phyloP scores from a whole-genome alignment of 352 stramenopile species.

The Pythium aquatile region DNA sequence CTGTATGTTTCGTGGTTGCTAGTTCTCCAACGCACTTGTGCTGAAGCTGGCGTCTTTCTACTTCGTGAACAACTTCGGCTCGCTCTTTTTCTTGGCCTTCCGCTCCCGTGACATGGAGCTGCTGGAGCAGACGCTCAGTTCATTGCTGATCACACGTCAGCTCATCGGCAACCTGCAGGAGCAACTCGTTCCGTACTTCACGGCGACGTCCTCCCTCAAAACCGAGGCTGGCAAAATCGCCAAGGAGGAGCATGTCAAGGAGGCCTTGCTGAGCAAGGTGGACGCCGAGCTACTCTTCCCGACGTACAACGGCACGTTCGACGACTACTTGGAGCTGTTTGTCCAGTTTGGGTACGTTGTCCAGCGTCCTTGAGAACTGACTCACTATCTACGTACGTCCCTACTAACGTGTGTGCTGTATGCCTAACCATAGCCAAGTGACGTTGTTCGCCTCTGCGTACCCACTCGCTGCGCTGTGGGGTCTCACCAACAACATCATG shows the following conservation, averaged over 20 bases:
- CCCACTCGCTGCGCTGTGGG: constrained; percentile 91
- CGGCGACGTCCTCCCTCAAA: constrained; percentile 74
- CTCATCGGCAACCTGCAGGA: constrained; percentile 80
- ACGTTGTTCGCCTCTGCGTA: constrained; percentile 94
- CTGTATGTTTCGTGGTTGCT: neutral
- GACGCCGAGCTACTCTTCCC: constrained; percentile 80
- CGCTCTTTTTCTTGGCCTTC: constrained; percentile 96
- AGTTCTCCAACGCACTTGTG: constrained; percentile 93
- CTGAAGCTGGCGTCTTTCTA: constrained; percentile 98
- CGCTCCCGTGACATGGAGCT: constrained; percentile 84
- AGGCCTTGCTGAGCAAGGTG: constrained; percentile 63
- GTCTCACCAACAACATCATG: constrained; percentile 93
- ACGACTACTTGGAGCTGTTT: constrained; percentile 95
- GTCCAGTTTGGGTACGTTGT: constrained; percentile 87
- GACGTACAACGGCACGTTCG: constrained; percentile 86
- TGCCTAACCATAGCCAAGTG: constrained; percentile 80
- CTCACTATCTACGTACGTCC: neutral
- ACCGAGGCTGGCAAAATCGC: constrained; percentile 75
- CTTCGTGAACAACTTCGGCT: constrained; percentile 97
- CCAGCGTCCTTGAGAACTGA: neutral
- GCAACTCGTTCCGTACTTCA: constrained; percentile 79
- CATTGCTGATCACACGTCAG: constrained; percentile 78
- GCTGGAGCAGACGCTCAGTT: constrained; percentile 90
- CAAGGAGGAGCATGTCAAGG: constrained; percentile 52
- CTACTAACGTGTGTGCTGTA: constrained; percentile 8